Conservation (phyloP, 2,329 filamentous ascomycete species). For the Dothistroma pini region DNA sequence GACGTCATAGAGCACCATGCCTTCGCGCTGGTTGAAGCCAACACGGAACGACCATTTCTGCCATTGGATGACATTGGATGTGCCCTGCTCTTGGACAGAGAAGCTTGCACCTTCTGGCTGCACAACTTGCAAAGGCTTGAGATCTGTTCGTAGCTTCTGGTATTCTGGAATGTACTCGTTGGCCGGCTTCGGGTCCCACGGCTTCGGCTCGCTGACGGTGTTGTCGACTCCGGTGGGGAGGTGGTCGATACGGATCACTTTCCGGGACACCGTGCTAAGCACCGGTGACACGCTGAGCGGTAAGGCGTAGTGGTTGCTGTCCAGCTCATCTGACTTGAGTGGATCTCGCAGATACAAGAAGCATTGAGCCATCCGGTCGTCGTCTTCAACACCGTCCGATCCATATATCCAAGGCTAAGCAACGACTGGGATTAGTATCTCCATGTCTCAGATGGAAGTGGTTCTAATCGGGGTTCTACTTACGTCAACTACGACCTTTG, state of each 20-base stretch:
- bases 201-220: conserved; percentile 43
- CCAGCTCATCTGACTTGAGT: conserved; percentile 54
- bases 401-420: conserved; percentile 21
- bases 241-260: conserved; percentile 66
- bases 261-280: conserved; percentile 58
- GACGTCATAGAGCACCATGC: conserved; percentile 65
- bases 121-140: conserved; percentile 68
- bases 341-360: conserved; percentile 66
- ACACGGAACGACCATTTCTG: conserved; percentile 63
- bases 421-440: background rate
- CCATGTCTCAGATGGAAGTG: too few species aligned
- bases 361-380: conserved; percentile 50
- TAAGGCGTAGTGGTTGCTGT: conserved; percentile 66
- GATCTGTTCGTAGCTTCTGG: conserved; percentile 41
- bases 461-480: too few species aligned
- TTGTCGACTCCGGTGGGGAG: conserved; percentile 65
- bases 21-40: conserved; percentile 61
- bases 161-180: conserved; percentile 64
- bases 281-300: conserved; percentile 66
- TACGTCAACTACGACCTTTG: conserved; percentile 45
- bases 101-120: conserved; percentile 70
- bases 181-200: conserved; percentile 56
- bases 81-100: conserved; percentile 48
- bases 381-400: conserved; percentile 47
- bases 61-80: conserved; percentile 54